Base-by-base conservation (phyloP, 2,329 filamentous ascomycete genomes). In the Diaporthe sp. region DNA sequence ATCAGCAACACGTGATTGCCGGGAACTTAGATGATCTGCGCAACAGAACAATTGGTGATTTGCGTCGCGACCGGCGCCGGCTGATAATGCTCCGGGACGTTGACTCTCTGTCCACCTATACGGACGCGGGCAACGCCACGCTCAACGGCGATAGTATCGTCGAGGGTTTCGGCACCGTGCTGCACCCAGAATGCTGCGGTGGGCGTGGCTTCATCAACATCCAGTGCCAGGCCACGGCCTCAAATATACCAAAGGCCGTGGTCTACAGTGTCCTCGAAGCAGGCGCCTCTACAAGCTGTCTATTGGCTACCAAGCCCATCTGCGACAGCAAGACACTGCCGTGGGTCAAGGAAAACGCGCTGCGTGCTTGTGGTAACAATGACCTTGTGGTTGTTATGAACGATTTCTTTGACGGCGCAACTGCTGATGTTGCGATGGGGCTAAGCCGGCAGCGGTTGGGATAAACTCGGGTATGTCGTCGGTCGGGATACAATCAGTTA, bases 221-320 rank as follows among this genome's bases (percentile, higher is more conserved):
- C 61, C 88, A 89, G 77, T 89, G 87, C 73, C 87, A 89, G 81
- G 87, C 87, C 2, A 90, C 87, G 4, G 84, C 87, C n/a, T 86
- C 86, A 7, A 88, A 87, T 78, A 86, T 89, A 55, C 81, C 83
- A 4, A 84, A 86, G 74, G 88, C 87, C 0, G 83, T 89, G 53
- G 82, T 84, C 5, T 86, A 86, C 73, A 87, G 85, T 57, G 85
- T 88, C 10, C 57, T 88, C n/a, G 83, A 85, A 61, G 82, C 84
- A 5, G 84, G 87, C 79, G 84, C 85, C 0, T 83, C 82, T 28
- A 88, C 84, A 22, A 86, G 84, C 78, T 86, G 85, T 60, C 80
- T 89, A 9, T 63, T 88, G 77, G 85, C 86, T 1, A 89, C 87
- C n/a, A 89, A 89, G 80, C 83, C 84, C 2, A 81, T 86, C 39